Evolutionary conservation across 768 basidiomycete genomes (phyloP).

Genomic region (Pleurotus salmoneostramineus): DNA sequence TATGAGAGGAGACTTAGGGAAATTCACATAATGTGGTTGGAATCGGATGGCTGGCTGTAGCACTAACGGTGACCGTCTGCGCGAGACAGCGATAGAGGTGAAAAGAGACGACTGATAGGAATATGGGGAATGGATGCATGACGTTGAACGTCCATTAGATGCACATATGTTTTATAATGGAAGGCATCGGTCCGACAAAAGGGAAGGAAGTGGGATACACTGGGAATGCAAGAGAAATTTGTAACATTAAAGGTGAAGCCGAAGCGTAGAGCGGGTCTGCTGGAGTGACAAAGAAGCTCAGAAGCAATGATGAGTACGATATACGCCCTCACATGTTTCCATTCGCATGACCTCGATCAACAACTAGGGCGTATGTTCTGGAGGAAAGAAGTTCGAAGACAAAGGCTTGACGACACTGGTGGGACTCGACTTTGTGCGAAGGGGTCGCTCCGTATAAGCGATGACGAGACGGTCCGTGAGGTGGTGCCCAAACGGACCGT

Average conservation of each 20-base stretch:
- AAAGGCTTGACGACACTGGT: not conserved
- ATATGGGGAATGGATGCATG: not conserved
- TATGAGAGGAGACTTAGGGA: too few relatives aligned
- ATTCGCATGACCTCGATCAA: conserved; percentile 3
- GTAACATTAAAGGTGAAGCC: not conserved
- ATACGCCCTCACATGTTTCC: not conserved
- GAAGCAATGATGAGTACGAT: not conserved
- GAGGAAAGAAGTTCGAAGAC: not conserved
- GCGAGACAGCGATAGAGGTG: not conserved
- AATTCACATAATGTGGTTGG: conserved; percentile 45
- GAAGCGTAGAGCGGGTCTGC: not conserved
- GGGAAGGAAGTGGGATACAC: not conserved
- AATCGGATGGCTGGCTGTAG: conserved; percentile 46
- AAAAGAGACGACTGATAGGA: not conserved
- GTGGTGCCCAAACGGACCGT: too few relatives aligned
- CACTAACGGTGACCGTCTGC: conserved; percentile 35
- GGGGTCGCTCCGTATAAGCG: not conserved
- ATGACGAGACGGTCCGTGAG: too few relatives aligned
- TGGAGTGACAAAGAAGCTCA: not conserved
- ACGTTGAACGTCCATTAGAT: not conserved
- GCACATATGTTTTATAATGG: not conserved
- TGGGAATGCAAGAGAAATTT: not conserved
- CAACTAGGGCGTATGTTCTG: not conserved
- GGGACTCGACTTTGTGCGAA: not conserved
- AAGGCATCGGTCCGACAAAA: not conserved